phyloP scores from a whole-genome alignment of 371 early-diverging fungal genomes.

The Rhizopus stolonifer region DNA sequence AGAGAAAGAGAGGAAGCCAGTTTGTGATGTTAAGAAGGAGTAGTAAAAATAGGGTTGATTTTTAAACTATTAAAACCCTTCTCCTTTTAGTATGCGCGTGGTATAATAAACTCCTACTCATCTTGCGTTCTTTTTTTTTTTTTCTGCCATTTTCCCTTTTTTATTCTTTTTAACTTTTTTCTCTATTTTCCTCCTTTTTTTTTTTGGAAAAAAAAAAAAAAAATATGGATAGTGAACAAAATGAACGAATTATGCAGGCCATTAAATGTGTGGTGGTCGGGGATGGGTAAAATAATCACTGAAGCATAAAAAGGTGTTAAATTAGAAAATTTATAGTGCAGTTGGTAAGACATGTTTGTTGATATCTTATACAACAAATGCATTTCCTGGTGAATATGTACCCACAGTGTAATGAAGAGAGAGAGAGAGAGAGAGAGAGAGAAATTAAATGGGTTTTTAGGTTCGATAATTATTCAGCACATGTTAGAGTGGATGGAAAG shows the following conservation, averaged over 20 bases:
- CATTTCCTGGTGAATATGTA: constrained; percentile 82
- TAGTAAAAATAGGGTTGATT: neutral
- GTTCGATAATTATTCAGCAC: constrained; percentile 86
- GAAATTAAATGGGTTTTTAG: constrained; percentile 12
- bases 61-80: constrained; percentile 1
- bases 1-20: too few species aligned
- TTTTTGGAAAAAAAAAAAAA: constrained; percentile 6
- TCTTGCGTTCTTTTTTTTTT: constrained; percentile 1
- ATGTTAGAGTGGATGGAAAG: constrained; percentile 84
- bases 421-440: neutral
- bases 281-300: too few species aligned
- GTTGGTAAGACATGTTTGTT: constrained; percentile 85
- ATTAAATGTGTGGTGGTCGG: constrained; percentile 98
- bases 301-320: too few species aligned
- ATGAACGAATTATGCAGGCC: constrained; percentile 77
- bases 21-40: constrained; percentile 4
- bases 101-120: neutral
- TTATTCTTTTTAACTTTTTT: neutral
- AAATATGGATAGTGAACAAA: constrained; percentile 19
- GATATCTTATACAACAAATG: constrained; percentile 81
- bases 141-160: constrained; percentile 5
- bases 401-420: constrained; percentile 65
- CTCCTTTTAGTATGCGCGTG: constrained; percentile 2
- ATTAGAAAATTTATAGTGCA: constrained; percentile 67
- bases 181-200: neutral